Base-by-base conservation (phyloP, 352 stramenopile species). In the Pythium utonaiense region DNA sequence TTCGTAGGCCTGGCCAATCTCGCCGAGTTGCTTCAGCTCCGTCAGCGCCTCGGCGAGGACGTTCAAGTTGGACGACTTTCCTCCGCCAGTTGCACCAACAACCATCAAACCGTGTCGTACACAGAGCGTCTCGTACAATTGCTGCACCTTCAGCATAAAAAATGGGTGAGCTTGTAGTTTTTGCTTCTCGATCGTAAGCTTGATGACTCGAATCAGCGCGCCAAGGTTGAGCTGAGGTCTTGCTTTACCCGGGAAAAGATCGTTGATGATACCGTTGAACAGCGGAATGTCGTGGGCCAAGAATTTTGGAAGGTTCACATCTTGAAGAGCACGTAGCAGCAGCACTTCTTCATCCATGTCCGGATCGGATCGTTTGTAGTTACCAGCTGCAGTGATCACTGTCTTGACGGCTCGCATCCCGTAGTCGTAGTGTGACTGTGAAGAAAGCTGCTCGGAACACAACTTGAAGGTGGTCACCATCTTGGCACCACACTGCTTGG, bases 401-500 rank as follows among this genome's bases (percentile, higher is more conserved):
- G 95, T 98, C 72, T 98, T 98, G 13, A 98, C 95, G 0, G 95
- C 95, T 30, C 95, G 80, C 95, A 98, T 98, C 24, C 95, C 95
- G 70, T 98, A 98, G 74, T 98, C 95, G 62, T 98, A 98, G 69
- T 98, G 95, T 22, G 90, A 96, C 62, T 98, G 91, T 8, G 89
- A 93, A 6, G 88, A 97, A 9, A 98, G 61, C 71, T 98, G 96
- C 63, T 98, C 95, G 0, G 89, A 98, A 56, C 95, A 98, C 3
- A 98, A 67, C 50, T 94, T 95, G 71, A 98, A 98, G 2, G 95
- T 98, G 16, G 93, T 97, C 19, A 98, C 95, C 93, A 98, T 98
- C 53, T 98, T 98, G 10, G 93, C 87, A 1, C 91, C 93, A 40
- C 91, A 98, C 25, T 97, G 82, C 44, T 94, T 91, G 12, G 92